These are phyloP conservation scores for Backusella circina DNA, from an alignment of 192 early-diverging fungal species.

Conservation along the genomic window DNA sequence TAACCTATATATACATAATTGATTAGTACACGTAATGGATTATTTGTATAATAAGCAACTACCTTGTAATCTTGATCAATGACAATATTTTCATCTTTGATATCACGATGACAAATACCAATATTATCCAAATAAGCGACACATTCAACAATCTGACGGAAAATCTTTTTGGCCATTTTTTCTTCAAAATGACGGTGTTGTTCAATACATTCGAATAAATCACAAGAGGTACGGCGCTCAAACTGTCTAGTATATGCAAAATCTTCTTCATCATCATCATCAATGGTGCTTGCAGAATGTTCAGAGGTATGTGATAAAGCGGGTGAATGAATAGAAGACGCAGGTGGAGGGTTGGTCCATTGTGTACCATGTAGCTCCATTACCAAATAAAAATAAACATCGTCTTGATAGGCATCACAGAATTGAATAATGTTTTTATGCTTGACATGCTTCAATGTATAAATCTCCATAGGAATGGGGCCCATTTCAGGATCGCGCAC, in stretches of 20 bases:
- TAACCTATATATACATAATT: conserved; percentile 31
- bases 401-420: conserved; percentile 45
- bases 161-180: conserved; percentile 57
- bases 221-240: conserved; percentile 55
- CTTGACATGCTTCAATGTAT: conserved; percentile 43
- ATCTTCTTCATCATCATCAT: neutral
- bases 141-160: conserved; percentile 65
- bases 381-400: conserved; percentile 48
- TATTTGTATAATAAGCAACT: neutral
- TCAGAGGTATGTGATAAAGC: conserved; percentile 23
- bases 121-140: conserved; percentile 59
- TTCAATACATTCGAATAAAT: conserved; percentile 79
- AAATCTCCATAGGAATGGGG: conserved; percentile 52
- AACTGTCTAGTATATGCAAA: conserved; percentile 15
- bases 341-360: conserved; percentile 27
- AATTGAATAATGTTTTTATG: conserved; percentile 67
- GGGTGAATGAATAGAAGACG: conserved; percentile 14
- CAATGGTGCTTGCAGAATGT: conserved; percentile 11
- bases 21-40: neutral
- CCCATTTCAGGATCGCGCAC: conserved; percentile 44
- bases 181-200: conserved; percentile 61
- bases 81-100: conserved; percentile 75
- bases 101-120: conserved; percentile 74
- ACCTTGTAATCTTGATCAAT: conserved; percentile 36
- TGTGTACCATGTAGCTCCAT: conserved; percentile 58